These are phyloP conservation scores for Trichoderma hamatum DNA, from an alignment of 2,329 filamentous ascomycete genomes.

Conservation along the genomic window DNA sequence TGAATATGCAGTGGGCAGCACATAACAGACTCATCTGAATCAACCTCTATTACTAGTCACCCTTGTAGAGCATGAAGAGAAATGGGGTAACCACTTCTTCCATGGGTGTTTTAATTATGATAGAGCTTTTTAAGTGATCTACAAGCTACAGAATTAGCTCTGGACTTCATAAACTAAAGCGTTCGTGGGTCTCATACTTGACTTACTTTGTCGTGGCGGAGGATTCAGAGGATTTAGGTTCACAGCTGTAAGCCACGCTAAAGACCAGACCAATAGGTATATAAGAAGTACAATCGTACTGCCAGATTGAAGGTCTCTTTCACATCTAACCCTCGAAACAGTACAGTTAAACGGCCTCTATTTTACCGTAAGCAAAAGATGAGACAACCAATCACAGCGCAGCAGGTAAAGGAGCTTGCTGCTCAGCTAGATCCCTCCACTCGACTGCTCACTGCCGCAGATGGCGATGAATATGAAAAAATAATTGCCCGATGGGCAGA, in stretches of 20 bases:
- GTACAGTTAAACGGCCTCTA: not conserved
- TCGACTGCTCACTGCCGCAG: not conserved
- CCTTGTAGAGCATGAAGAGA: not conserved
- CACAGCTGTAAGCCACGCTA: not conserved
- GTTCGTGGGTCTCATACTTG: not conserved
- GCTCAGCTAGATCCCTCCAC: slow-evolving; percentile 8
- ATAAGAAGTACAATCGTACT: not conserved
- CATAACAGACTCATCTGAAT: not conserved
- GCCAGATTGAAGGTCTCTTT: not conserved
- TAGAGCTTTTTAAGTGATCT: not conserved
- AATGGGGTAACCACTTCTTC: not conserved
- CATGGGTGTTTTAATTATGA: not conserved
- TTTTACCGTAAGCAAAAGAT: not conserved
- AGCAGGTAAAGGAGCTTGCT: slow-evolving; percentile 12
- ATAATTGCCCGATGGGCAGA: slow-evolving; percentile 13
- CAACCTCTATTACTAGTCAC: not conserved
- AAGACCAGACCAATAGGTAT: not conserved
- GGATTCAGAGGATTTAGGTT: not conserved
- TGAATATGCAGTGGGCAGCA: not conserved
- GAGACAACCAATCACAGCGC: not conserved
- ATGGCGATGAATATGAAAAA: slow-evolving; percentile 7
- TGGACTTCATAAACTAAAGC: not conserved
- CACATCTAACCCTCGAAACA: not conserved
- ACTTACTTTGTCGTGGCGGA: not conserved
- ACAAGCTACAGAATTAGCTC: not conserved